Conservation (phyloP, 192 early-diverging fungal genomes). For the Chytriomyces confervae region DNA sequence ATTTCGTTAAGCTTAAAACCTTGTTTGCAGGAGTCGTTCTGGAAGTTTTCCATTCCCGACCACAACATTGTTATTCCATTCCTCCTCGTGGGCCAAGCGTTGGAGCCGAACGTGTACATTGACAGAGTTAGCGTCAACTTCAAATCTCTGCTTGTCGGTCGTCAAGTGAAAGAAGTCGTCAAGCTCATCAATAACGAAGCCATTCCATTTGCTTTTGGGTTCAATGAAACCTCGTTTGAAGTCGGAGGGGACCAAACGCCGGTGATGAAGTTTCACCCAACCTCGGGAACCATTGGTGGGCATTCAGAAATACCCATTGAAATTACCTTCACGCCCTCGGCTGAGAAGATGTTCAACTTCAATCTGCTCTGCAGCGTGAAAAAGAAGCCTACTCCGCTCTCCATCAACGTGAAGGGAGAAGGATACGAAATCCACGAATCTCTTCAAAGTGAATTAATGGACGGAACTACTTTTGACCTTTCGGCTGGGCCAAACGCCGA, state of each 20-base stretch:
- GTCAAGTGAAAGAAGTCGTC: constrained; percentile 60
- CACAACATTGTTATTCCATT: constrained; percentile 60
- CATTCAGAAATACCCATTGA: constrained; percentile 59
- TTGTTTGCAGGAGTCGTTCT: constrained; percentile 56
- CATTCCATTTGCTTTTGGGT: constrained; percentile 57
- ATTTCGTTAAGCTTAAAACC: background rate
- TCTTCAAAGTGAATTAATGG: constrained; percentile 55
- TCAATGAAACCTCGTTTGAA: constrained; percentile 62
- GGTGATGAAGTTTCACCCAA: constrained; percentile 56
- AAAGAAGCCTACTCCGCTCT: constrained; percentile 63
- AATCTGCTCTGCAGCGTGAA: constrained; percentile 61
- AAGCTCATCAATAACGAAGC: constrained; percentile 60
- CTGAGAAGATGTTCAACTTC: constrained; percentile 67
- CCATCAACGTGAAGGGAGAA: constrained; percentile 67
- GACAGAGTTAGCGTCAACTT: constrained; percentile 61
- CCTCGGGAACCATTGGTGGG: constrained; percentile 48
- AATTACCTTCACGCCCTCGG: constrained; percentile 55
- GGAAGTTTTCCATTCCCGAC: constrained; percentile 55
- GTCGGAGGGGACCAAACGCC: constrained; percentile 41
- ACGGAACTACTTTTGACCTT: constrained; percentile 52
- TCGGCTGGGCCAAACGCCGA: constrained; percentile 31
- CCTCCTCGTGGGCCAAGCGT: constrained; percentile 59
- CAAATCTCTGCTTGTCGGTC: constrained; percentile 63
- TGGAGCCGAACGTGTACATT: constrained; percentile 65
- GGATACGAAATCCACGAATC: constrained; percentile 66